Evolutionary conservation across 2,329 filamentous ascomycete species (phyloP).

Genomic region (Penicillium sp.): DNA sequence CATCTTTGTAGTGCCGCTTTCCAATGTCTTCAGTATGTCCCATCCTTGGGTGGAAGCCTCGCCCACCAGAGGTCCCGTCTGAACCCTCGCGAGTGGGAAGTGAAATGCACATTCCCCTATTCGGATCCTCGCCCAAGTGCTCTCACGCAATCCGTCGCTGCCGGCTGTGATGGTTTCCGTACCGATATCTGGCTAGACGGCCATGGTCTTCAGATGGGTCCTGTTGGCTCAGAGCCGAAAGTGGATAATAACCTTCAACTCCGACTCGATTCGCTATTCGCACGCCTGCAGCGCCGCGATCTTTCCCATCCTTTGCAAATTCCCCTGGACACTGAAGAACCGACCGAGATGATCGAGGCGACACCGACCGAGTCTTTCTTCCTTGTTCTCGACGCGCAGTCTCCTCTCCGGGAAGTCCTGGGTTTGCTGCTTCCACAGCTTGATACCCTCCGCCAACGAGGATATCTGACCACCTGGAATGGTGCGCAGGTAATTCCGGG

Average conservation of each 20-base stretch:
- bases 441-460: slow-evolving; percentile 15
- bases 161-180: slow-evolving; percentile 28
- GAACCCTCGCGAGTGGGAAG: slow-evolving; percentile 5
- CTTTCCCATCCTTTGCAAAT: neutral
- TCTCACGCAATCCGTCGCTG: slow-evolving; percentile 20
- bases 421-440: slow-evolving; percentile 21
- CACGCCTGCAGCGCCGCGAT: slow-evolving; percentile 14
- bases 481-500: slow-evolving; percentile 18
- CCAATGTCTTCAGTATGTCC: slow-evolving; percentile 9
- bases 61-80: neutral
- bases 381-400: slow-evolving; percentile 26
- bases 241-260: slow-evolving; percentile 19
- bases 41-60: neutral
- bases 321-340: neutral
- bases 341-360: slow-evolving; percentile 1
- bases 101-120: slow-evolving; percentile 23
- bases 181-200: slow-evolving; percentile 27
- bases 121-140: slow-evolving; percentile 18
- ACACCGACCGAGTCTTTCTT: slow-evolving; percentile 18
- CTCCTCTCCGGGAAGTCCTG: slow-evolving; percentile 15
- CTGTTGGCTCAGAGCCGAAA: slow-evolving; percentile 6
- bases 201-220: slow-evolving; percentile 24
- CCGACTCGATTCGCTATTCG: slow-evolving; percentile 25
- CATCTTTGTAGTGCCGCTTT: slow-evolving; percentile 13
- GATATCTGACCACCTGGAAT: slow-evolving; percentile 26